Evolutionary conservation across 1,139 yeast species (phyloP).

Genomic region (Lodderomyces parapsilosis): DNA sequence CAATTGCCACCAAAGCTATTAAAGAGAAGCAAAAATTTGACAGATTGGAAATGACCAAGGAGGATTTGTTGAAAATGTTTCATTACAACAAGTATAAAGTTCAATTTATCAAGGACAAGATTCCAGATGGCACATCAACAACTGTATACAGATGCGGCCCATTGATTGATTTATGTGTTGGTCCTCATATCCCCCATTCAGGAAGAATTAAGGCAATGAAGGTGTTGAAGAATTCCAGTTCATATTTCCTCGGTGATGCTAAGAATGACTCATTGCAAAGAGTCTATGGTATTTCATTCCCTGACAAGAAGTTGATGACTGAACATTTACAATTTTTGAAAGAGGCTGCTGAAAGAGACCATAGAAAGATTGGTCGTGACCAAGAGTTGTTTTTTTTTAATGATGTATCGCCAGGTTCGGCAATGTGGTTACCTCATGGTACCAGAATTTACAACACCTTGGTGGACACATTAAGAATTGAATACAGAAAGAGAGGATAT

Average conservation of each 20-base stretch:
- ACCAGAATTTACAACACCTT: constrained; percentile 90
- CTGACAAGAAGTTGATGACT: constrained; percentile 95
- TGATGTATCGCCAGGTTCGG: constrained; percentile 96
- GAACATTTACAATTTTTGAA: constrained; percentile 93
- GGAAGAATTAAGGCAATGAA: constrained; percentile 95
- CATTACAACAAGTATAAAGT: constrained; percentile 94
- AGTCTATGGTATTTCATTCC: constrained; percentile 97
- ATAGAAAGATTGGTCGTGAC: constrained; percentile 92
- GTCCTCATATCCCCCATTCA: constrained; percentile 98
- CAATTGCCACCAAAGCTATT: constrained; percentile 85
- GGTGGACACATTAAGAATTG: constrained; percentile 71
- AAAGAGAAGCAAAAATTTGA: constrained; percentile 96
- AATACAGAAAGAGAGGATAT: constrained; percentile 88
- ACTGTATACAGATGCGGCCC: constrained; percentile 99
- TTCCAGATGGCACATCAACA: constrained; percentile 94
- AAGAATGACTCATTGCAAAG: constrained; percentile 94
- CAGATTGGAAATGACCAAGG: constrained; percentile 90
- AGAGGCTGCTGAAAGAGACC: constrained; percentile 97
- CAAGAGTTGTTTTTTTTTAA: constrained; percentile 95
- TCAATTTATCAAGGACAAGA: constrained; percentile 78
- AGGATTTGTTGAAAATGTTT: constrained; percentile 89
- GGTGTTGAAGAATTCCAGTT: constrained; percentile 91
- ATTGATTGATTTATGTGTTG: constrained; percentile 93
- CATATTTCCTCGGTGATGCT: constrained; percentile 94
- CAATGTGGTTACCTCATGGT: constrained; percentile 98